Conservation (phyloP, 352 stramenopile species). For the Plasmopara halstedii region DNA sequence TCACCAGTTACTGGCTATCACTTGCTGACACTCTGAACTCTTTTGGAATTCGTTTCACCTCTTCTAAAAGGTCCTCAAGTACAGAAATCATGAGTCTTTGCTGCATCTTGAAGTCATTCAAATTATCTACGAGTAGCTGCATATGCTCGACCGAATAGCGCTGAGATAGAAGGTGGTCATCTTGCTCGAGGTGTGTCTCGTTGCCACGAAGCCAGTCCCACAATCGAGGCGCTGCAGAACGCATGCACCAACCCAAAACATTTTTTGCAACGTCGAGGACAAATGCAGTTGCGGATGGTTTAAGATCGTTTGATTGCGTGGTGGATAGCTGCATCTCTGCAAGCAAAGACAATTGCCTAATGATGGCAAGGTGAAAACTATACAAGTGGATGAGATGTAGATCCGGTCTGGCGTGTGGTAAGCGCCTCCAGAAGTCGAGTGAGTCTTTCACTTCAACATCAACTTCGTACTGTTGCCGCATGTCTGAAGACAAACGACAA, state of each 20-base stretch:
- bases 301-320: neutral
- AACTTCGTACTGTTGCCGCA: too few relatives aligned
- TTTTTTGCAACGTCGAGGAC: neutral
- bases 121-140: neutral
- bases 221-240: constrained; percentile 1
- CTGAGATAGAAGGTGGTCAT: neutral
- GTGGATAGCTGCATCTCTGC: neutral
- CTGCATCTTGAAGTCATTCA: constrained; percentile 1
- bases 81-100: neutral
- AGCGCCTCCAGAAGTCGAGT: neutral
- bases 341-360: neutral
- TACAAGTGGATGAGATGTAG: neutral
- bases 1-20: neutral
- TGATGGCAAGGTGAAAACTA: neutral
- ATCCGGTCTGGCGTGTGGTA: neutral
- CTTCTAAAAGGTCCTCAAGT: neutral
- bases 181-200: neutral
- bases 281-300: neutral
- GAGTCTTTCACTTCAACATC: constrained; percentile 2
- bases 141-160: neutral
- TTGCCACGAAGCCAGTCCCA: neutral
- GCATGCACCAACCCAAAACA: neutral
- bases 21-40: neutral
- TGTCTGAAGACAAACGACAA: too few relatives aligned
- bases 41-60: neutral